Conservation (phyloP, 1,139 yeast genomes). For the Geotrichum reessii region DNA sequence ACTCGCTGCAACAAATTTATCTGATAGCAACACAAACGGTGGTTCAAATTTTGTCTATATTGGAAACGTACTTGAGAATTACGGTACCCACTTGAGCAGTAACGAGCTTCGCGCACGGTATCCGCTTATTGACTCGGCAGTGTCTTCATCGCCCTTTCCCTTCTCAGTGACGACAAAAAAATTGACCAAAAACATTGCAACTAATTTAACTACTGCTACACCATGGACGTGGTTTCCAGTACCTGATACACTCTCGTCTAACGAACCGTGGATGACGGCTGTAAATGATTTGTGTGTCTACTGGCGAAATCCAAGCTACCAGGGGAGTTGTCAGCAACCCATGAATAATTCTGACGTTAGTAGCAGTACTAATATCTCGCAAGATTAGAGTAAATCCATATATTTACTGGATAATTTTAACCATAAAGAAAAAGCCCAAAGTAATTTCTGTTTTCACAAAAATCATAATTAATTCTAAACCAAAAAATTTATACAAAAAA, state of each 20-base stretch:
- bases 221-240: conserved; percentile 14
- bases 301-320: conserved; percentile 7
- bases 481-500: background rate
- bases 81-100: conserved; percentile 22
- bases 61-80: conserved; percentile 36
- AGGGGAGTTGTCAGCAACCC: background rate
- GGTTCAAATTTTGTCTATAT: conserved; percentile 34
- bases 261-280: conserved; percentile 35
- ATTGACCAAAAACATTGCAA: background rate
- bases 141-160: conserved; percentile 5
- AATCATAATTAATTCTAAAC: background rate
- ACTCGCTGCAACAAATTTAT: conserved; percentile 28
- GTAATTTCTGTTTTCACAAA: background rate
- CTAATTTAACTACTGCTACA: conserved; percentile 21
- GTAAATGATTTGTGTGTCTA: conserved; percentile 36
- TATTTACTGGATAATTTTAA: too few relatives aligned
- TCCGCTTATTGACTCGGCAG: conserved; percentile 20
- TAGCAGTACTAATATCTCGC: background rate
- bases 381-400: background rate
- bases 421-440: too few relatives aligned
- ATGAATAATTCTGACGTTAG: too few relatives aligned
- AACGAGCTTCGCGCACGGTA: conserved; percentile 23
- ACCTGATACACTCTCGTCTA: conserved; percentile 24
- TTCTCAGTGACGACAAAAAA: background rate
- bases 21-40: background rate